Conservation (phyloP, 2,329 filamentous ascomycete species). For the Colletotrichum higginsianum region DNA sequence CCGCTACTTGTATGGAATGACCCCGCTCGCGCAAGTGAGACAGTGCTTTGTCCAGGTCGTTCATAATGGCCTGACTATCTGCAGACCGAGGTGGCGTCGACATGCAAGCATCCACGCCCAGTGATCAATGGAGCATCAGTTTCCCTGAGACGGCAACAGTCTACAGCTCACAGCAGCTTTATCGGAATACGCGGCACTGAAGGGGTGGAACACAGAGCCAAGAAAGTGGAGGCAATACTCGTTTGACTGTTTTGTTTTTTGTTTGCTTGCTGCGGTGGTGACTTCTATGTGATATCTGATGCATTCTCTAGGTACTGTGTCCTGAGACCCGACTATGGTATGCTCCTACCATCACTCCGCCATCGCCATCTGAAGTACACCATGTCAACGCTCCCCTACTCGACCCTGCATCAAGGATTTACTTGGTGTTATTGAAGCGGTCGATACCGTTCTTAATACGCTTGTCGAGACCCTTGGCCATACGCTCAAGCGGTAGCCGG, state of each 20-base stretch:
- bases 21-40: conserved; percentile 39
- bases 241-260: conserved; percentile 27
- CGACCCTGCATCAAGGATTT: neutral
- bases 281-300: conserved; percentile 26
- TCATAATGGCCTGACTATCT: conserved; percentile 40
- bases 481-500: conserved; percentile 64
- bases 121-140: conserved; percentile 8
- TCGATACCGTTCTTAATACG: conserved; percentile 64
- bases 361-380: neutral
- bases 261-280: neutral
- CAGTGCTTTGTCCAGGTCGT: conserved; percentile 14
- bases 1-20: neutral
- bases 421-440: conserved; percentile 45
- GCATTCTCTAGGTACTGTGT: conserved; percentile 27
- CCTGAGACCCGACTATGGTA: conserved; percentile 31
- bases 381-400: neutral
- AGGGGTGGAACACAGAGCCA: neutral
- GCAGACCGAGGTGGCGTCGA: conserved; percentile 35
- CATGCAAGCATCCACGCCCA: conserved; percentile 29
- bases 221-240: neutral
- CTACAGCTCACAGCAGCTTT: neutral
- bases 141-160: neutral
- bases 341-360: neutral
- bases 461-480: conserved; percentile 64
- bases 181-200: neutral